These are phyloP conservation scores for Torrubiellomyces zombiae DNA, from an alignment of 2,329 filamentous ascomycete species.

Conservation along the genomic window DNA sequence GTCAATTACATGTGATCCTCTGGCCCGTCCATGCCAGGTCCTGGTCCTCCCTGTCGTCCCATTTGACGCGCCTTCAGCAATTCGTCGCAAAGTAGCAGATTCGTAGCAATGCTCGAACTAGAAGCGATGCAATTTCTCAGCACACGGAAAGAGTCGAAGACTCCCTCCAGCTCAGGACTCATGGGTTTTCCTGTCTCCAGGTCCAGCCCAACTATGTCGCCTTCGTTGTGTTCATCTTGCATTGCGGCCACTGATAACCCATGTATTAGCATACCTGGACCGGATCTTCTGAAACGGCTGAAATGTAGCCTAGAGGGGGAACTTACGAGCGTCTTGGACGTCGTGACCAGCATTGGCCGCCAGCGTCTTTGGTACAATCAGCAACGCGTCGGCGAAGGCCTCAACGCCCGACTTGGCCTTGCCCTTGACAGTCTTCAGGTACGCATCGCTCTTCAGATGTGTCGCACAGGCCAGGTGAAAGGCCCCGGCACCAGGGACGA, in stretches of 20 bases:
- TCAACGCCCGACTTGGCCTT: constrained; percentile 94
- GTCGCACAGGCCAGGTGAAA: constrained; percentile 90
- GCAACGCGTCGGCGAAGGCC: constrained; percentile 85
- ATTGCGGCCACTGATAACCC: constrained; percentile 53
- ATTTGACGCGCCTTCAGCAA: constrained; percentile 96
- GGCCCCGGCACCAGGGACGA: constrained; percentile 84
- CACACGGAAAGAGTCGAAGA: constrained; percentile 93
- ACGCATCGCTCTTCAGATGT: constrained; percentile 73
- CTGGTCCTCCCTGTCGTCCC: constrained; percentile 48
- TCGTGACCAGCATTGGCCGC: constrained; percentile 93
- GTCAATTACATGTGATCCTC: constrained; percentile 32
- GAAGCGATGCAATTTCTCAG: constrained; percentile 87
- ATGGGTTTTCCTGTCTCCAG: constrained; percentile 78
- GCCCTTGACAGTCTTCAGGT: constrained; percentile 84
- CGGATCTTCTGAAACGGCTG: constrained; percentile 1
- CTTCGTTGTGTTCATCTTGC: constrained; percentile 72
- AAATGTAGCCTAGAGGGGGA: neutral
- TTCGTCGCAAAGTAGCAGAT: constrained; percentile 90
- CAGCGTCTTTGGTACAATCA: constrained; percentile 93
- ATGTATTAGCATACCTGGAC: constrained; percentile 6
- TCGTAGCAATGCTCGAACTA: constrained; percentile 86
- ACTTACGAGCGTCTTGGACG: constrained; percentile 84
- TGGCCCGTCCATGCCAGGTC: constrained; percentile 47
- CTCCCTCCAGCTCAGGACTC: constrained; percentile 82
- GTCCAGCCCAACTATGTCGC: constrained; percentile 74